Conservation (phyloP, 805 yeast species). For the Torulaspora quercuum region DNA sequence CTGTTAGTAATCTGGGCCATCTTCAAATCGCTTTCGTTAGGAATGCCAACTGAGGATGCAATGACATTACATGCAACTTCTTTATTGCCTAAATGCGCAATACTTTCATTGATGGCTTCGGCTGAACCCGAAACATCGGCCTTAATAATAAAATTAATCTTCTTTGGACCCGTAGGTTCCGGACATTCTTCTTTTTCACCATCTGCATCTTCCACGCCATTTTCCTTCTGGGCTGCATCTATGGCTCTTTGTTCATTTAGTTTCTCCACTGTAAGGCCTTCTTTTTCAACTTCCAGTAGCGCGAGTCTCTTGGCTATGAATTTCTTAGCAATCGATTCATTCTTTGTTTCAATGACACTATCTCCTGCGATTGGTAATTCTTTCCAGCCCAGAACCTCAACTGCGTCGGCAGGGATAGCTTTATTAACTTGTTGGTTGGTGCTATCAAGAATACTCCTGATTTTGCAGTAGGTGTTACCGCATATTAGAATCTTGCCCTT, state of each 20-base stretch:
- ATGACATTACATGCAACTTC: conserved; percentile 72
- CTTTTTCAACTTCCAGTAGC: conserved; percentile 54
- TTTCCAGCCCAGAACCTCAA: conserved; percentile 92
- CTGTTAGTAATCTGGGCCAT: conserved; percentile 71
- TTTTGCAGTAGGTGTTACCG: conserved; percentile 83
- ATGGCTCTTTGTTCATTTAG: conserved; percentile 64
- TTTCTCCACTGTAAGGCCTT: conserved; percentile 60
- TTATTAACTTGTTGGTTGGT: conserved; percentile 54
- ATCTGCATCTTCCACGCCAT: conserved; percentile 36
- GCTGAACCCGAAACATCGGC: conserved; percentile 94
- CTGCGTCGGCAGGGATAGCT: conserved; percentile 88
- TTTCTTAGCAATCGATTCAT: conserved; percentile 70
- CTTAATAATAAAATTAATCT: conserved; percentile 65
- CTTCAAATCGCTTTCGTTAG: conserved; percentile 62
- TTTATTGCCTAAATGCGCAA: conserved; percentile 79
- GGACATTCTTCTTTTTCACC: conserved; percentile 29
- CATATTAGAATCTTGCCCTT: conserved; percentile 76
- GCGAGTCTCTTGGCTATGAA: conserved; percentile 65
- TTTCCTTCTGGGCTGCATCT: conserved; percentile 49
- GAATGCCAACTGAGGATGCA: conserved; percentile 72
- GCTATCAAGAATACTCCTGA: conserved; percentile 74
- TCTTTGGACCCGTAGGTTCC: conserved; percentile 24
- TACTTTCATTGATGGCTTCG: conserved; percentile 85
- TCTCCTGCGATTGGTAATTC: conserved; percentile 91
- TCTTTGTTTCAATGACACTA: conserved; percentile 68